Base-by-base conservation (phyloP, 495 filamentous ascomycete species). In the Aspergillus avenaceus region DNA sequence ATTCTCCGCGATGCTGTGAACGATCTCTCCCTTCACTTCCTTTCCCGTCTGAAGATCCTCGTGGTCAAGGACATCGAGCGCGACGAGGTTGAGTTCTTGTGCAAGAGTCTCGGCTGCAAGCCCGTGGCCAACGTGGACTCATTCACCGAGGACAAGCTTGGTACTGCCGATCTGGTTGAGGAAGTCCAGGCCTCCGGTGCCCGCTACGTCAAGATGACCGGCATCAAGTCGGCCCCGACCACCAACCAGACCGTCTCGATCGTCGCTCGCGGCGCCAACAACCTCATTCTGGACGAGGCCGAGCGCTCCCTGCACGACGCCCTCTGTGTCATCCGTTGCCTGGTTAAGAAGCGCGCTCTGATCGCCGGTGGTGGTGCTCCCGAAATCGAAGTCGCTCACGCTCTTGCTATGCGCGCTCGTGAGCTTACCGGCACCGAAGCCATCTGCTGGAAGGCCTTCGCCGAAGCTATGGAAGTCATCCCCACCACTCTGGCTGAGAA, bases 401-500 rank as follows among this genome's bases (percentile, higher is more conserved):
- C 84, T 37, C 79, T 98, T 13, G 79, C 84, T 46, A 85, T 85
- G 70, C 84, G 88, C 59, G 82, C 91, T n/a, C 85, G 89, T 58
- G 81, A 81, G 37, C 79, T 96, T 26, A 83, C 81, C 0, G 95
- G 95, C 45, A 97, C 93, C 16, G 93, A 98, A 64, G 82, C 89
- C 25, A 96, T 98, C 61, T 98, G 93, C 79, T 98, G 88, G 87
- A 96, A 96, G 68, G 92, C 91, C 8, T 98, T 98, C 56, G 93
- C 93, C 8, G 95, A 97, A 55, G 93, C 93, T 23, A 86, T 98
- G 78, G 93, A 98, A 74, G 89, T 98, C 7, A 90, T 97, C 49
- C 93, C 93, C 13, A 96, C 91, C 19, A 98, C 93, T 2, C 80
- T 98, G 37, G 93, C 93, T 2, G 93, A 98, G 75, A 98, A 98